Evolutionary conservation across 495 filamentous ascomycete species (phyloP), one percentile per base, ranked within the genome.

Genomic region (Aspergillus diversus): DNA sequence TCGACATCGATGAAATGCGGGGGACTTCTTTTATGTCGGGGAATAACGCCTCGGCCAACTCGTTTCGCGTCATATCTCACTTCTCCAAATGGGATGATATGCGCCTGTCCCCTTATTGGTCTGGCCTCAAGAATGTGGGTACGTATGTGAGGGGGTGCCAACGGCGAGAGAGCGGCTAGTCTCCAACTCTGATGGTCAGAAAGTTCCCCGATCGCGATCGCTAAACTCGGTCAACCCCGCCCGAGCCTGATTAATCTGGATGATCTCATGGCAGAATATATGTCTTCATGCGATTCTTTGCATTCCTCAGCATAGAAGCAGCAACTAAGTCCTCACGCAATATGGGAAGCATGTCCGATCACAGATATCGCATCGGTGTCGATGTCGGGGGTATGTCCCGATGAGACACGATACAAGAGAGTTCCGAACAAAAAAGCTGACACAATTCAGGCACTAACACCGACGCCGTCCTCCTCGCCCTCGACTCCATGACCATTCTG

Each of bases 391-490:
- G 67, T 67, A 58, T 37, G 60, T 53, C 11, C 47, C 12, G 12
- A 21, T 50, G 47, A 50, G 7, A 50, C 2, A 50, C 1, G 5
- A 50, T 50, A 50, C 7, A 50, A 16, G 39, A 3, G 39, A 27
- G 21, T 2, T 27, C 1, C 21, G 2, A 27, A 27, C 1, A 27
- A 2, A 27, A 43, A 43, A 1, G 15, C 8, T 43, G 21, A 50
- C 47, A 50, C 12, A 16, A 15, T 27, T 13, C 51, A 71, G 84
- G 86, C 31, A 88, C 86, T 39, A 89, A 88, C 63, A 88, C 85
- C 0, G 86, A 88, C 62, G 84, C 81, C 27, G 86, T 87, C 7
- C 71, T 86, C 47, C 72, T 88, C 46, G 65, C 61, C 6, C 74
- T 87, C 54, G 78, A 86, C 59, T 80, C 78, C 7, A 77, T 66